Evolutionary conservation across 805 yeast genomes (phyloP).

Genomic region (Kuraishia ogatae): DNA sequence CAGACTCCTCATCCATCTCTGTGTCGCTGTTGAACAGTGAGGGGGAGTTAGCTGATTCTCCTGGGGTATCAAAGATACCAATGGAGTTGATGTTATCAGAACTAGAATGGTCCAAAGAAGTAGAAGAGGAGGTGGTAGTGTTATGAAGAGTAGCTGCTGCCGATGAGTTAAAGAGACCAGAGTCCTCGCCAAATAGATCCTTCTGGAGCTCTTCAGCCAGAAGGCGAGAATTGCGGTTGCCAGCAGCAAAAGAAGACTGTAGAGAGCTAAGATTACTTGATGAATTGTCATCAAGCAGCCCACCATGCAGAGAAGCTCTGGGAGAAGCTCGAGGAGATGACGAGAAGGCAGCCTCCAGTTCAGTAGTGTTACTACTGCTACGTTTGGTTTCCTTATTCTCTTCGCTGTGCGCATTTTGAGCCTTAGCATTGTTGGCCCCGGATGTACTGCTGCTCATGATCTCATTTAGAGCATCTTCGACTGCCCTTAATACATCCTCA

Average conservation of each 20-base stretch:
- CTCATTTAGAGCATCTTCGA: slow-evolving; percentile 58
- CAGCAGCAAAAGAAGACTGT: not conserved
- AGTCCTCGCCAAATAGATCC: slow-evolving; percentile 22
- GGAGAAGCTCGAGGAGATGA: not conserved
- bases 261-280: not conserved
- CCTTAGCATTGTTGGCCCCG: not conserved
- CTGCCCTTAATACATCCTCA: slow-evolving; percentile 45
- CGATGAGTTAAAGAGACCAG: not conserved
- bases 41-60: not conserved
- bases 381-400: not conserved
- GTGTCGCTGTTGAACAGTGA: not conserved
- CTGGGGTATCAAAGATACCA: not conserved
- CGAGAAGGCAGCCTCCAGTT: not conserved
- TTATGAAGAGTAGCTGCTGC: not conserved
- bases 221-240: not conserved
- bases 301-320: not conserved
- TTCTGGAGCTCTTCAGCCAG: slow-evolving; percentile 20
- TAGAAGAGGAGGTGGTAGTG: not conserved
- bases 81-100: not conserved
- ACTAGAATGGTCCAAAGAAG: not conserved
- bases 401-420: not conserved
- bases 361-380: not conserved
- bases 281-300: not conserved
- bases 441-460: slow-evolving; percentile 30
- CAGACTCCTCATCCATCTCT: not conserved